Conservation (phyloP, 2,329 filamentous ascomycete genomes). For the Chrysosphaeria jannelii region DNA sequence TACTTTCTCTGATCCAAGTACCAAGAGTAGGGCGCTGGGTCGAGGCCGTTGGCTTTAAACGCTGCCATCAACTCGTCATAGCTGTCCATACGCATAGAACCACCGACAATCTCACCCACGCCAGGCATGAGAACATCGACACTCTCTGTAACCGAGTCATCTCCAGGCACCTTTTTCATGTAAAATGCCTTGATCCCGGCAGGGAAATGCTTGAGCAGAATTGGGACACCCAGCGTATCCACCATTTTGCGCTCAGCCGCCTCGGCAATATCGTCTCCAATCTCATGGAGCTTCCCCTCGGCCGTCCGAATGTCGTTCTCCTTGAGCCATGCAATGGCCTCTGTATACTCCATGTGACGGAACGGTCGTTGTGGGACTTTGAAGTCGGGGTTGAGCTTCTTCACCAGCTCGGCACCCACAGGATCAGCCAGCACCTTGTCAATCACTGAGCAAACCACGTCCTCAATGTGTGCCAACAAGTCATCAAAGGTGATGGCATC, state of each 20-base stretch:
- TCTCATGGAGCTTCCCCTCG: constrained; percentile 63
- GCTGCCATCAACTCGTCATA: constrained; percentile 71
- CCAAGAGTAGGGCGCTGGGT: constrained; percentile 78
- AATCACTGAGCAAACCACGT: constrained; percentile 63
- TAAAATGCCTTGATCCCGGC: constrained; percentile 97
- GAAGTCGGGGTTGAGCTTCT: constrained; percentile 79
- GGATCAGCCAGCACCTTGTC: constrained; percentile 48
- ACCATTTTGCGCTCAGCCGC: constrained; percentile 94
- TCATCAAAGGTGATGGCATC: constrained; percentile 89
- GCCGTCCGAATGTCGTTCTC: constrained; percentile 82
- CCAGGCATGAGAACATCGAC: constrained; percentile 70
- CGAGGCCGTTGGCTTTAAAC: constrained; percentile 65
- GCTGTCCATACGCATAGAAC: constrained; percentile 84
- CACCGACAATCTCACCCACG: constrained; percentile 89
- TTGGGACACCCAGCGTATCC: constrained; percentile 79
- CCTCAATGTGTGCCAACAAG: constrained; percentile 62
- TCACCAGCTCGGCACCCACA: constrained; percentile 38
- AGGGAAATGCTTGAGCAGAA: constrained; percentile 64
- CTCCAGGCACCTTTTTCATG: constrained; percentile 68
- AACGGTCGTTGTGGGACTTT: constrained; percentile 57
- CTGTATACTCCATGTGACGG: constrained; percentile 76
- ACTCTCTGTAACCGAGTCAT: constrained; percentile 66
- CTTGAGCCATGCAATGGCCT: constrained; percentile 81
- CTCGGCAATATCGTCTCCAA: constrained; percentile 87
- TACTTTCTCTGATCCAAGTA: constrained; percentile 97